A percentile compares a stretch with the other conserved stretches of the same genome.
Conservation (phyloP, 202 grass and related monocot genomes). For the Dendrocalamus latiflorus region DNA sequence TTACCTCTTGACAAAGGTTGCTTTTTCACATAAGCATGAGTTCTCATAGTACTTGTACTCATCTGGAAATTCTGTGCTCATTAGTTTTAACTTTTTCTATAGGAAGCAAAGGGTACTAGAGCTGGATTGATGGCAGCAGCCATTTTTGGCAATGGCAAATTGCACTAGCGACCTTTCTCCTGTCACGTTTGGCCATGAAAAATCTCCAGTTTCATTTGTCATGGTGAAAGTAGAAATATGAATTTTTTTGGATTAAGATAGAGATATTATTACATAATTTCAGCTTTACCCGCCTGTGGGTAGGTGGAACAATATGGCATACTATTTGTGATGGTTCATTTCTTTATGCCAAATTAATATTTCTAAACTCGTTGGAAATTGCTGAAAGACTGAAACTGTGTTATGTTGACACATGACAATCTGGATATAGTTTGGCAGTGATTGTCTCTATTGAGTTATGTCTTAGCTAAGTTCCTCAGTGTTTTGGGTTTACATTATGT, state of each 20-base stretch:
- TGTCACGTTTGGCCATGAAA: not conserved
- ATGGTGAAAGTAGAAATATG: constrained; percentile 7
- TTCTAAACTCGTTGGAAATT: not conserved
- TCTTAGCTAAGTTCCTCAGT: not conserved
- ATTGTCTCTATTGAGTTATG: not conserved
- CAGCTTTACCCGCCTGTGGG: not conserved
- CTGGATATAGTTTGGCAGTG: not conserved
- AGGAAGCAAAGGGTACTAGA: constrained; percentile 97
- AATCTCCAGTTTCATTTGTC: not conserved
- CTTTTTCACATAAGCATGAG: constrained; percentile 1
- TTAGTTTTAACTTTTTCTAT: constrained; percentile 22
- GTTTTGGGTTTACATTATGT: not conserved
- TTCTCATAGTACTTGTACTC: constrained; percentile 12
- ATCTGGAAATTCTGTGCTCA: not conserved
- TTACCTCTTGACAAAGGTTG: constrained; percentile 90
- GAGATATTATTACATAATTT: not conserved
- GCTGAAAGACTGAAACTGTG: not conserved
- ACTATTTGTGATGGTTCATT: not conserved
- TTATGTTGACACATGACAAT: not conserved
- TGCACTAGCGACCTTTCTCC: not conserved
- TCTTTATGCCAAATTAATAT: not conserved
- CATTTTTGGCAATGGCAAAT: constrained; percentile 77
- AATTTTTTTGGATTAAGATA: not conserved
- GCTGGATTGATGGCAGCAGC: constrained; percentile 92
- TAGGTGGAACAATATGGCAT: not conserved